These are phyloP conservation scores for Rhytidhysteron rufulum DNA, from an alignment of 2,329 filamentous ascomycete genomes.

Conservation along the genomic window DNA sequence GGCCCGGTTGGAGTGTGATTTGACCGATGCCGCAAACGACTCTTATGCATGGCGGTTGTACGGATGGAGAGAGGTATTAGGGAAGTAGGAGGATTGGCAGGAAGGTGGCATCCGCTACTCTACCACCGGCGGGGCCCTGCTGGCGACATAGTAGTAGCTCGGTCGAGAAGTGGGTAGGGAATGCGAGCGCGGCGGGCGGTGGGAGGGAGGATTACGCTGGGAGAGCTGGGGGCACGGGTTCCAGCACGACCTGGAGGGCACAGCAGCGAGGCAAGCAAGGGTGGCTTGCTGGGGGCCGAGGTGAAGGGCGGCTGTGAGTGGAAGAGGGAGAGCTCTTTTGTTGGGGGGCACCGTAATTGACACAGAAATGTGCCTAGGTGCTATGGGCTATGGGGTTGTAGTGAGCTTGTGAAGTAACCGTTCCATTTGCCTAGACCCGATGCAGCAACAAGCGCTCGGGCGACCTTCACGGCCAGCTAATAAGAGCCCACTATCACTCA, in stretches of 20 bases:
- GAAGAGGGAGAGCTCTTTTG: too few relatives aligned
- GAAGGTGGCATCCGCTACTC: conserved; percentile 38
- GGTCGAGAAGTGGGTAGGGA: too few relatives aligned
- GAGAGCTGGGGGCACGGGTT: too few relatives aligned
- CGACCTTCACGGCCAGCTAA: too few relatives aligned
- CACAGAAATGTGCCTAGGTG: neutral
- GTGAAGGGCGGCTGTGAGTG: too few relatives aligned
- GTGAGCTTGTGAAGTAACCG: neutral
- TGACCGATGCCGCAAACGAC: conserved; percentile 36
- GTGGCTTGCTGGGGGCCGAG: neutral
- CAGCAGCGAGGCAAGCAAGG: neutral
- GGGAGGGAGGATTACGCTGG: neutral
- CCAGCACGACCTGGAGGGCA: too few relatives aligned
- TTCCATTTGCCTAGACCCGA: neutral
- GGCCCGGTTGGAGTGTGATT: conserved; percentile 30
- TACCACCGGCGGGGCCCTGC: neutral
- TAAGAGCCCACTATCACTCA: too few relatives aligned
- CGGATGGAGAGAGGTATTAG: conserved; percentile 12
- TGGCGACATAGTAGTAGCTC: too few relatives aligned
- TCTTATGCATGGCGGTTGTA: conserved; percentile 36
- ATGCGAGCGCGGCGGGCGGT: neutral
- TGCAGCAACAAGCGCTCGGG: neutral
- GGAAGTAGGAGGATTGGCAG: conserved; percentile 23
- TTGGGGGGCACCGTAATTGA: too few relatives aligned
- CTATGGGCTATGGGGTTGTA: neutral